A percentile compares a stretch with the other conserved stretches of the same genome.
Evolutionary conservation across 495 filamentous ascomycete species (phyloP).

Genomic region (Ascobolus immersus): DNA sequence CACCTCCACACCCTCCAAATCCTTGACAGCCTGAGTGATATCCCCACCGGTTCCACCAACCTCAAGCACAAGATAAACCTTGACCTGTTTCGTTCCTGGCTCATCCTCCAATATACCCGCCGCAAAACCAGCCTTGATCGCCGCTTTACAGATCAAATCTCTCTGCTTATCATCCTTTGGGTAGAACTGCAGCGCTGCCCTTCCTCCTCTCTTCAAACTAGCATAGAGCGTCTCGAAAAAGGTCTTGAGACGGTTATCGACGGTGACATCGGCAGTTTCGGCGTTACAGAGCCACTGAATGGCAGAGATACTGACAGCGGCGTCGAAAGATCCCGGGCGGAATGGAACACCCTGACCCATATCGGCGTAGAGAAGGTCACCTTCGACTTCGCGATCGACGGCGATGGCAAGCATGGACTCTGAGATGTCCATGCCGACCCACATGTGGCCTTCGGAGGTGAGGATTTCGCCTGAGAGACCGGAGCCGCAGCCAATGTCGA

Average conservation of each 20-base stretch:
- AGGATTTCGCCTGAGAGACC: slow-evolving; percentile 88
- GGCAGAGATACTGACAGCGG: slow-evolving; percentile 76
- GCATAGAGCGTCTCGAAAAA: slow-evolving; percentile 90
- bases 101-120: slow-evolving; percentile 90
- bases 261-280: slow-evolving; percentile 56
- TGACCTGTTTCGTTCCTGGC: slow-evolving; percentile 77
- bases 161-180: slow-evolving; percentile 83
- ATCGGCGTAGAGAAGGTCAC: slow-evolving; percentile 74
- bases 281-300: slow-evolving; percentile 98
- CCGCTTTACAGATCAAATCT: slow-evolving; percentile 68
- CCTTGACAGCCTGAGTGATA: slow-evolving; percentile 63
- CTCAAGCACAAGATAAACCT: slow-evolving; percentile 80
- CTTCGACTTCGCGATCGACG: slow-evolving; percentile 71
- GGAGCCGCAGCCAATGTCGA: slow-evolving; percentile 87
- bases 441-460: slow-evolving; percentile 37
- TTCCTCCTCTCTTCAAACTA: slow-evolving; percentile 55
- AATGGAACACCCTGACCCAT: slow-evolving; percentile 92
- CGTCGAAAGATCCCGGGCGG: slow-evolving; percentile 76
- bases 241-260: slow-evolving; percentile 44
- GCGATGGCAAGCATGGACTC: slow-evolving; percentile 80
- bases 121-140: slow-evolving; percentile 81
- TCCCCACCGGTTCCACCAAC: slow-evolving; percentile 65
- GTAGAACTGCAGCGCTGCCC: slow-evolving; percentile 92
- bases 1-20: slow-evolving; percentile 72
- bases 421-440: slow-evolving; percentile 91